Percentiles rank a stretch among this genome's conserved stretches.
These are phyloP conservation scores for Alloascoidea hylecoeti DNA, from an alignment of 805 yeast genomes.

Conservation along the genomic window DNA sequence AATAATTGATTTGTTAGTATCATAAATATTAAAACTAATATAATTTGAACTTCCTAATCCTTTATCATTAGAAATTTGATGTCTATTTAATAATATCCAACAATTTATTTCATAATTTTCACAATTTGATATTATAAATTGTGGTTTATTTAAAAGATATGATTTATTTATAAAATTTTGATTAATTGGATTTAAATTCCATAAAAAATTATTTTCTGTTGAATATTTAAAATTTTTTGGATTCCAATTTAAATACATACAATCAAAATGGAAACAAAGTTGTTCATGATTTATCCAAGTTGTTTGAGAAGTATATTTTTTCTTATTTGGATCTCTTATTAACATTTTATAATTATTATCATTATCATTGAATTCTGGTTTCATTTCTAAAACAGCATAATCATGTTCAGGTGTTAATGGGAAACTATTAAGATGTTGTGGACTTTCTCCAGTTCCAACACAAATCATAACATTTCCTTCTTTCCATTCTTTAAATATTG, in stretches of 20 bases:
- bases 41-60: too few relatives aligned
- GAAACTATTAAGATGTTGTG: too few relatives aligned
- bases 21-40: too few relatives aligned
- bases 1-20: background rate
- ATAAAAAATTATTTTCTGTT: slow-evolving; percentile 13
- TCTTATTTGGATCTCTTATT: slow-evolving; percentile 33
- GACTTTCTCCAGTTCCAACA: slow-evolving; percentile 65
- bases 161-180: slow-evolving; percentile 8
- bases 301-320: slow-evolving; percentile 4
- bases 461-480: slow-evolving; percentile 34
- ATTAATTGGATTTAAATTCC: slow-evolving; percentile 13
- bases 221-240: slow-evolving; percentile 17
- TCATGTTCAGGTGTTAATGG: slow-evolving; percentile 6
- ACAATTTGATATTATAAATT: slow-evolving; percentile 24
- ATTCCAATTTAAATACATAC: slow-evolving; percentile 58
- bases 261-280: slow-evolving; percentile 25
- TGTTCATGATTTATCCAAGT: slow-evolving; percentile 15
- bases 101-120: too few relatives aligned
- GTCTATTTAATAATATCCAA: too few relatives aligned
- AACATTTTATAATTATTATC: slow-evolving; percentile 10
- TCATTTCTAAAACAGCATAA: slow-evolving; percentile 27
- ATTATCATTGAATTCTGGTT: slow-evolving; percentile 9
- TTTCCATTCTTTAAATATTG: slow-evolving; percentile 17
- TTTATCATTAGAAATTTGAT: too few relatives aligned
- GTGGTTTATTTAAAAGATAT: slow-evolving; percentile 22